These are phyloP conservation scores for Aethionema arabicum DNA, from an alignment of 345 rosid species.

Conservation along the genomic window DNA sequence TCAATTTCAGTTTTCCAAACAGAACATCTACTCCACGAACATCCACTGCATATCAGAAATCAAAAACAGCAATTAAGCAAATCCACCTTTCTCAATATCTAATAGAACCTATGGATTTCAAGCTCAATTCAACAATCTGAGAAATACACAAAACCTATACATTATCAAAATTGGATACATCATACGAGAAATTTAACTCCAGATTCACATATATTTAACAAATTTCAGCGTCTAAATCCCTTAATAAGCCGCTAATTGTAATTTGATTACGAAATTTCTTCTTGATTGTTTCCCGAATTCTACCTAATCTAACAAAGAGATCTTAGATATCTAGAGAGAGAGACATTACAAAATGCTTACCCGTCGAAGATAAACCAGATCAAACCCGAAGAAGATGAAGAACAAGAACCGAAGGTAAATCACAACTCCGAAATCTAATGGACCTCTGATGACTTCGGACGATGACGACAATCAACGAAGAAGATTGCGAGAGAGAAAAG, in stretches of 20 bases:
- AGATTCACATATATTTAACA: neutral
- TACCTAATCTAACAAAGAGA: constrained; percentile 8
- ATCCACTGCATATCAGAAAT: constrained; percentile 23
- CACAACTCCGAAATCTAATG: constrained; percentile 1
- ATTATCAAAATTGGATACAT: neutral
- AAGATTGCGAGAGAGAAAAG: constrained; percentile 17
- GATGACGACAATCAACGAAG: constrained; percentile 29
- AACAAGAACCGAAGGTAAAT: constrained; percentile 18
- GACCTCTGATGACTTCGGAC: constrained; percentile 36
- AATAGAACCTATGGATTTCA: neutral
- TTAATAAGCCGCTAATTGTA: neutral
- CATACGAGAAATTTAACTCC: neutral
- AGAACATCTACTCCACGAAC: constrained; percentile 16
- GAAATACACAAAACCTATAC: neutral
- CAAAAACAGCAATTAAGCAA: constrained; percentile 11
- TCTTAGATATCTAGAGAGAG: constrained; percentile 4
- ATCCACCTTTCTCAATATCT: constrained; percentile 18
- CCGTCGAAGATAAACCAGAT: constrained; percentile 5
- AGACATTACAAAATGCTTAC: constrained; percentile 25
- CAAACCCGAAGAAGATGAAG: neutral
- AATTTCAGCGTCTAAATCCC: neutral
- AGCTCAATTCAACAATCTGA: constrained; percentile 1
- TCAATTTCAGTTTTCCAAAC: neutral
- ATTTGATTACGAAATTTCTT: neutral
- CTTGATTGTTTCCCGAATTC: neutral